Evolutionary conservation across 2,329 filamentous ascomycete genomes (phyloP).

Genomic region (Penicillium glabrum): DNA sequence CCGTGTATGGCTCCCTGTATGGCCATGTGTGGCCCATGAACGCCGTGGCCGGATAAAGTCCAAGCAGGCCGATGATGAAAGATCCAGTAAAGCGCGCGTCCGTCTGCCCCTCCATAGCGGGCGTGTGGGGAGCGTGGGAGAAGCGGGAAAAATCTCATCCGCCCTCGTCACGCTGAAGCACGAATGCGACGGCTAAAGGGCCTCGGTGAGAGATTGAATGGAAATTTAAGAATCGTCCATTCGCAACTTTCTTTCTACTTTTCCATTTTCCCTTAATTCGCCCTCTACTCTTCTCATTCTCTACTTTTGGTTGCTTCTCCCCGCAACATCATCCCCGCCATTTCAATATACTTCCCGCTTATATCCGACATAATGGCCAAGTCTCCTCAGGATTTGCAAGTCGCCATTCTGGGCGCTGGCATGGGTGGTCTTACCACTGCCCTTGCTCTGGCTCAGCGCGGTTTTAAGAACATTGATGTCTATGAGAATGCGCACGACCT

Average conservation of each 20-base stretch:
- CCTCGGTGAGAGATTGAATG: background rate
- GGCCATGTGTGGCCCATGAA: background rate
- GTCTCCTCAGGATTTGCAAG: constrained; percentile 36
- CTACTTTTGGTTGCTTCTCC: background rate
- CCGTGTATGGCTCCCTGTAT: background rate
- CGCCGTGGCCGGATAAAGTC: constrained; percentile 16
- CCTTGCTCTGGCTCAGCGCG: constrained; percentile 71
- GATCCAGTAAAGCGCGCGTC: background rate
- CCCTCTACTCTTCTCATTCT: background rate
- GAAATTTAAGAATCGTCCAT: constrained; percentile 7
- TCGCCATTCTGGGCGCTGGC: constrained; percentile 55
- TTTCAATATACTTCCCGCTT: background rate
- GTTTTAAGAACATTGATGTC: constrained; percentile 71
- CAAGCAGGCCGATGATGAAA: constrained; percentile 6
- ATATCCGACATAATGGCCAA: constrained; percentile 24
- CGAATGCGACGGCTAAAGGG: constrained; percentile 7
- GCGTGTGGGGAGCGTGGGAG: constrained; percentile 25
- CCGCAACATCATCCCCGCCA: background rate
- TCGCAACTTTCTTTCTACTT: background rate
- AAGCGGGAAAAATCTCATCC: constrained; percentile 25
- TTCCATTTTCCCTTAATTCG: background rate
- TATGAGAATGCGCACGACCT: constrained; percentile 72
- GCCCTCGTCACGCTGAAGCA: constrained; percentile 9
- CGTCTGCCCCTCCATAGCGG: background rate
- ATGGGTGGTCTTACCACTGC: constrained; percentile 77